Base-by-base conservation (phyloP, 2,329 filamentous ascomycete species). In the Sporothrix schenckii region DNA sequence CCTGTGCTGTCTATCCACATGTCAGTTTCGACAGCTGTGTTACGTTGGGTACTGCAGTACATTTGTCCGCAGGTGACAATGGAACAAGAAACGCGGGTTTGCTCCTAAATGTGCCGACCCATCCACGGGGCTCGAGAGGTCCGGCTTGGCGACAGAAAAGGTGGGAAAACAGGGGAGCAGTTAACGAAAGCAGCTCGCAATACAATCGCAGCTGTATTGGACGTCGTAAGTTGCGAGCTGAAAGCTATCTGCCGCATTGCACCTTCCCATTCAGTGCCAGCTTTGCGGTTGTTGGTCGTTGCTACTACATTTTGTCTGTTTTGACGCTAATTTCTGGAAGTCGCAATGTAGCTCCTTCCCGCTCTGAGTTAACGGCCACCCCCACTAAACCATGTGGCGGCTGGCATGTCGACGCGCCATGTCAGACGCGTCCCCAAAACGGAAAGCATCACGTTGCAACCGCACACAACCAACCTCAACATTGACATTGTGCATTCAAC, bases 121-220 rank as follows among this genome's bases (percentile, higher is more conserved):
- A 21, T 39, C 66, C 39, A 50, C 66, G 66, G 66, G 27, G 47
- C 24, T 11, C 10, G 4, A 39, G 44, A 49, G 27, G 53, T 61
- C 69, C 65, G 65, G 69, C 69, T 68, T 68, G 69, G 47, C 54
- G 41, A 61, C 39, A 49, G 14, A 54, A n/a, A 56, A 30, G 34
- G 6, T 30, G 16, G 52, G 44, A 44, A 24, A 39, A n/a, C 54
- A 60, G 7, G 66, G 66, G 53, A 27, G n/a, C 10, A 5, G 27
- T 7, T 21, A 50, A 27, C 2, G 27, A 19, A 50, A 21, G 34
- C 47, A 52, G 16, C 3, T 52, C 3, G 10, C 44, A 52, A 21
- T 16, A 24, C 21, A 9, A 30, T 49, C 13, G 21, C 21, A 41
- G 41, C 60, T 7, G 21, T 34, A n/a, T 49, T 50, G 24, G 21